These are phyloP conservation scores for Acidiella bohemica DNA, from an alignment of 495 filamentous ascomycete genomes.

Conservation along the genomic window DNA sequence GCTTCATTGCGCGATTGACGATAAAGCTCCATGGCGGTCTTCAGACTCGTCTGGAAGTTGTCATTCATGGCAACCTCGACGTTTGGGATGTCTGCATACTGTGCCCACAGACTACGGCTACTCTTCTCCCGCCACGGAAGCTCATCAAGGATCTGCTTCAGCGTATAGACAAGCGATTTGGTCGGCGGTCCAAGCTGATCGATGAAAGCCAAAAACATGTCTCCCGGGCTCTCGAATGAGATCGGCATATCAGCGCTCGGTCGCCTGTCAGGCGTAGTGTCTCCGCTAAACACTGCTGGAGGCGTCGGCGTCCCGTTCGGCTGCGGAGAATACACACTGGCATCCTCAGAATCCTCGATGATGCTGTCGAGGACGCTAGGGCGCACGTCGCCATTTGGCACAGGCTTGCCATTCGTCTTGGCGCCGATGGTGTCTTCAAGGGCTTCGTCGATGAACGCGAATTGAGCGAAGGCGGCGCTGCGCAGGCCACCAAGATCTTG, in stretches of 20 bases:
- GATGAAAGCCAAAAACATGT: constrained; percentile 84
- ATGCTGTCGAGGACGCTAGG: constrained; percentile 43
- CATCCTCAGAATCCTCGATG: constrained; percentile 54
- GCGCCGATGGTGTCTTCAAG: neutral
- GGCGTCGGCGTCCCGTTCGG: constrained; percentile 1
- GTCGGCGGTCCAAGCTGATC: constrained; percentile 78
- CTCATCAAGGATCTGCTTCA: constrained; percentile 76
- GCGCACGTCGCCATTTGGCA: neutral
- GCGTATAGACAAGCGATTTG: constrained; percentile 80
- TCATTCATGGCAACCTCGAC: constrained; percentile 54
- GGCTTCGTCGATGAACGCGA: constrained; percentile 42
- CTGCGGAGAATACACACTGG: too few species aligned
- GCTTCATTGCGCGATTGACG: constrained; percentile 58
- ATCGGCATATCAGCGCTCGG: neutral
- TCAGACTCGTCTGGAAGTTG: constrained; percentile 62
- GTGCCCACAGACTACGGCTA: neutral
- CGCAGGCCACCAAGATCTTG: constrained; percentile 86
- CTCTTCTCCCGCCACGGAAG: constrained; percentile 55
- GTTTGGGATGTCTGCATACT: neutral
- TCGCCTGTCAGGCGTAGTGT: neutral
- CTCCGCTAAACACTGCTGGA: neutral
- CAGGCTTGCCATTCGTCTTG: neutral
- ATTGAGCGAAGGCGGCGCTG: constrained; percentile 81
- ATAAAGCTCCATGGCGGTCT: constrained; percentile 67
- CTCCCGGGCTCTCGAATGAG: constrained; percentile 39